phyloP scores from a whole-genome alignment of 306 rosid species.

The Astragalus membranaceus region DNA sequence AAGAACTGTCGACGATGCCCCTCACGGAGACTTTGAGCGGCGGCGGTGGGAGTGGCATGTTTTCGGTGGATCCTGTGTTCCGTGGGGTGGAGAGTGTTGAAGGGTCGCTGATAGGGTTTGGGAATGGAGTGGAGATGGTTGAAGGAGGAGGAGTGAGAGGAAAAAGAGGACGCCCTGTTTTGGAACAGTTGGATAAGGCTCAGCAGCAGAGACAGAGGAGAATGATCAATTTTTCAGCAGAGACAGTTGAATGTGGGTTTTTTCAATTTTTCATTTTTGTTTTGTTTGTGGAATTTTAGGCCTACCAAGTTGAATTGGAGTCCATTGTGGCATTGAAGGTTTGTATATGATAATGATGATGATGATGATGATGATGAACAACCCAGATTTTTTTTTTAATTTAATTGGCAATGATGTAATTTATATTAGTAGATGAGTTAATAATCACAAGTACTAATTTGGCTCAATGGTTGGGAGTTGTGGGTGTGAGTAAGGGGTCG shows the following conservation, averaged over 20 bases:
- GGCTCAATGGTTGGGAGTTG: too few species aligned
- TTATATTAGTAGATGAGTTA: too few species aligned
- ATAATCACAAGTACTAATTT: too few species aligned
- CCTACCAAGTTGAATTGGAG: slow-evolving; percentile 88
- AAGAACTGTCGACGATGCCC: slow-evolving; percentile 58
- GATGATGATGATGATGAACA: too few species aligned
- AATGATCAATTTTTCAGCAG: slow-evolving; percentile 31
- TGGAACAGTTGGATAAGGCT: slow-evolving; percentile 36
- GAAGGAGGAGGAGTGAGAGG: slow-evolving; percentile 18
- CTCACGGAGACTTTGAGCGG: slow-evolving; percentile 48
- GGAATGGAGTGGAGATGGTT: slow-evolving; percentile 44
- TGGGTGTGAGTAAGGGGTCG: too few species aligned
- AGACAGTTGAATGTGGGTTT: background rate
- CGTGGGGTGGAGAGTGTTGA: slow-evolving; percentile 52
- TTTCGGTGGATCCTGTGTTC: slow-evolving; percentile 44
- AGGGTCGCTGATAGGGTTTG: slow-evolving; percentile 57
- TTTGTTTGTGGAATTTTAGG: slow-evolving; percentile 40
- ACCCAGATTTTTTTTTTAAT: too few species aligned
- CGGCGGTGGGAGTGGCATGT: slow-evolving; percentile 41
- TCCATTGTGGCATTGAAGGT: too few species aligned
- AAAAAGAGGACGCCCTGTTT: slow-evolving; percentile 30
- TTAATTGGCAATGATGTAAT: too few species aligned
- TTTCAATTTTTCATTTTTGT: background rate
- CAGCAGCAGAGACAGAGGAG: slow-evolving; percentile 40
- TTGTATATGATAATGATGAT: too few species aligned